A percentile compares a stretch with the other conserved stretches of the same genome.
Conservation (phyloP, 129 eudicot species). For the Helianthus annuus region HanXRQr2.0-SUNRISE NC_035444.2:51699769-51700268, state of each 20-base stretch:
- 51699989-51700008: neutral
- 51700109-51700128: conserved; percentile 7
- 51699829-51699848: too few species aligned
- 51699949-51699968: too few species aligned
- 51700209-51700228: neutral
- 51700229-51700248: neutral
- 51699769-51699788: too few species aligned
- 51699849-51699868: too few species aligned
- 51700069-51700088: conserved; percentile 11
- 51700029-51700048: neutral
- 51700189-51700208: neutral
- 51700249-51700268: neutral
- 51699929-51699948: too few species aligned
- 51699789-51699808: too few species aligned
- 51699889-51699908: too few species aligned
- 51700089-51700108: conserved; percentile 1
- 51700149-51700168: conserved; percentile 5
- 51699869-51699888: too few species aligned
- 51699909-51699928: too few species aligned
- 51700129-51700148: neutral
- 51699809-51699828: too few species aligned
- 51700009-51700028: neutral
- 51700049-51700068: neutral
- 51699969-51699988: too few species aligned
- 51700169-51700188: neutral